phyloP scores from a whole-genome alignment of 176 grass and related monocot species.

The Aechmea fasciata region DNA sequence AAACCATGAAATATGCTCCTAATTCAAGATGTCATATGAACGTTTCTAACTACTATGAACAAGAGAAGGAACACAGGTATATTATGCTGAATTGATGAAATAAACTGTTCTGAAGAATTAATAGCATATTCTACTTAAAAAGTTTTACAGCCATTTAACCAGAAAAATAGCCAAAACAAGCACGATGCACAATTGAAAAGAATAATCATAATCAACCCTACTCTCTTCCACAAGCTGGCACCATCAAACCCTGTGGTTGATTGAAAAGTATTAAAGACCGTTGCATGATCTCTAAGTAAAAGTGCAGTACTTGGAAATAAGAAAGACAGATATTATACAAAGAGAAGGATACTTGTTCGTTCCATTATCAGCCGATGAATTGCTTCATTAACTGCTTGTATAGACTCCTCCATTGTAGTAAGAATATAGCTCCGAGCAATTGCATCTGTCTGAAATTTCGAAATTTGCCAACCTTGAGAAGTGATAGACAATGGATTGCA shows the following conservation, averaged over 20 bases:
- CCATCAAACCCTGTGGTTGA: too few species aligned
- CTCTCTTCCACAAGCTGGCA: too few species aligned
- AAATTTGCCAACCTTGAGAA: slow-evolving; percentile 70
- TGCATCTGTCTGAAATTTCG: slow-evolving; percentile 61
- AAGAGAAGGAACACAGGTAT: too few species aligned
- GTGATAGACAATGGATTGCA: slow-evolving; percentile 78
- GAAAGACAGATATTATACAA: not conserved
- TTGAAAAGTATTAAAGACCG: not conserved
- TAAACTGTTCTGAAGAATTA: too few species aligned
- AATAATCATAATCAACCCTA: too few species aligned
- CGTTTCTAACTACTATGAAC: not conserved
- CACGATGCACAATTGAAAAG: too few species aligned
- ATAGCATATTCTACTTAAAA: too few species aligned
- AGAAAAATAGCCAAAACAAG: too few species aligned
- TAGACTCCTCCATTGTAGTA: slow-evolving; percentile 84
- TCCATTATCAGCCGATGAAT: slow-evolving; percentile 52
- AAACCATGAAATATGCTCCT: not conserved
- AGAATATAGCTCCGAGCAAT: slow-evolving; percentile 82
- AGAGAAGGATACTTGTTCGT: slow-evolving; percentile 57
- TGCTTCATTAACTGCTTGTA: slow-evolving; percentile 68
- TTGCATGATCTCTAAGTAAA: not conserved
- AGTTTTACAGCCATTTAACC: too few species aligned
- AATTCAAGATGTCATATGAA: not conserved
- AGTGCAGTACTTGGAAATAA: not conserved
- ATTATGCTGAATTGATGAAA: too few species aligned